Evolutionary conservation across 176 grass and related monocot species (phyloP).

Genomic region (Neostapfia colusana): DNA sequence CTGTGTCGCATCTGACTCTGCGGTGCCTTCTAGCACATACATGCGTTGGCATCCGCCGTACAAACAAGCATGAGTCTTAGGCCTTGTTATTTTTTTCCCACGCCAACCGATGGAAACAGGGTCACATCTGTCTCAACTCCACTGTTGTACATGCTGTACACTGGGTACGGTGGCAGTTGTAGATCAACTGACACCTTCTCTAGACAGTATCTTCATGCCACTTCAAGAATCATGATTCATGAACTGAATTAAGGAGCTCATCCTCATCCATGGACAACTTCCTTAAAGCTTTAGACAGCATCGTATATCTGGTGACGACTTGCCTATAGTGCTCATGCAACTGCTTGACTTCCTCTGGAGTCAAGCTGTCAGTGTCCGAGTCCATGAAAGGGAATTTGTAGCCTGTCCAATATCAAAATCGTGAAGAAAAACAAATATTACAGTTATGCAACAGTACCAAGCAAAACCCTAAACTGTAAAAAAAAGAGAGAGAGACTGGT

Average conservation of each 20-base stretch:
- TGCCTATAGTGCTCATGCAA: slow-evolving; percentile 68
- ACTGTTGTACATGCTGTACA: background rate
- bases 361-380: slow-evolving; percentile 56
- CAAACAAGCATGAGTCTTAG: background rate
- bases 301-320: slow-evolving; percentile 61
- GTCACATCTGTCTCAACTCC: background rate
- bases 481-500: background rate
- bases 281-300: slow-evolving; percentile 59
- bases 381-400: slow-evolving; percentile 71
- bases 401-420: slow-evolving; percentile 33
- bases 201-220: slow-evolving; percentile 20
- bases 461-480: background rate
- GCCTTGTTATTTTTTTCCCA: background rate
- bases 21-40: background rate
- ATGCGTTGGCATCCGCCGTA: background rate
- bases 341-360: slow-evolving; percentile 54
- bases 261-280: slow-evolving; percentile 70
- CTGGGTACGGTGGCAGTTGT: background rate
- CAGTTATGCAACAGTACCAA: background rate
- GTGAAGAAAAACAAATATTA: background rate
- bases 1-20: slow-evolving; percentile 11
- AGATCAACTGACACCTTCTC: background rate
- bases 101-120: background rate
- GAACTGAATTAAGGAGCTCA: slow-evolving; percentile 45
- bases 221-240: slow-evolving; percentile 27